Percentiles rank a stretch among this genome's conserved stretches.
phyloP scores from a whole-genome alignment of 805 yeast genomes.

The Metschnikowia dekortorum region DNA sequence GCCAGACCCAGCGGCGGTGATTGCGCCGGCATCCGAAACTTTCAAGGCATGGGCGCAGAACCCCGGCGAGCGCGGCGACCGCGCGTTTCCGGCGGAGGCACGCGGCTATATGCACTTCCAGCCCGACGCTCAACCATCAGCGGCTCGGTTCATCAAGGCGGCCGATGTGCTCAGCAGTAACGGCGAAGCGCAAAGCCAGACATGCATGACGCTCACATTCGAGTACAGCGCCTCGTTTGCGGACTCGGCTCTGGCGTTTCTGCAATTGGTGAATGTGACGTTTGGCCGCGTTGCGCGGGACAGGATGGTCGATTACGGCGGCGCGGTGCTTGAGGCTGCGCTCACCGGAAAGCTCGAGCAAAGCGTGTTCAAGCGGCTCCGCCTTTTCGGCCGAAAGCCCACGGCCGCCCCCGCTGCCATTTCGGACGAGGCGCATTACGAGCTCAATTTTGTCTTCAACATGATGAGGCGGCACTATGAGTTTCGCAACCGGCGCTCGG shows the following conservation, averaged over 20 bases:
- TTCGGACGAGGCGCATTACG: constrained; percentile 25
- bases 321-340: constrained; percentile 24
- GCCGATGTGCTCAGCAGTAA: neutral
- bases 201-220: constrained; percentile 36
- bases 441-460: constrained; percentile 29
- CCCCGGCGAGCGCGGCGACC: constrained; percentile 1
- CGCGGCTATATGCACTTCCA: neutral
- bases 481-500: constrained; percentile 28
- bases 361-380: constrained; percentile 18
- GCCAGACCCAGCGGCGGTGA: constrained; percentile 36
- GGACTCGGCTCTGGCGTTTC: constrained; percentile 26
- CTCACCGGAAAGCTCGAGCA: constrained; percentile 24
- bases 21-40: constrained; percentile 23
- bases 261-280: constrained; percentile 21
- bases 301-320: constrained; percentile 21
- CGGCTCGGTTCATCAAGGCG: neutral
- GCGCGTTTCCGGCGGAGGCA: constrained; percentile 1
- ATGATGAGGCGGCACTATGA: constrained; percentile 30
- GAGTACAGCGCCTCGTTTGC: constrained; percentile 31
- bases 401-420: constrained; percentile 13
- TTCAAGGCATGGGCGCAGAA: constrained; percentile 12
- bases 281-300: constrained; percentile 25
- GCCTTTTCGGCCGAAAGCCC: constrained; percentile 20
- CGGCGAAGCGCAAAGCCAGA: constrained; percentile 2
- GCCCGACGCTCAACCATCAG: neutral